Base-by-base conservation (phyloP, 78 protist species). In the Dictyostelium intermedium region DNA sequence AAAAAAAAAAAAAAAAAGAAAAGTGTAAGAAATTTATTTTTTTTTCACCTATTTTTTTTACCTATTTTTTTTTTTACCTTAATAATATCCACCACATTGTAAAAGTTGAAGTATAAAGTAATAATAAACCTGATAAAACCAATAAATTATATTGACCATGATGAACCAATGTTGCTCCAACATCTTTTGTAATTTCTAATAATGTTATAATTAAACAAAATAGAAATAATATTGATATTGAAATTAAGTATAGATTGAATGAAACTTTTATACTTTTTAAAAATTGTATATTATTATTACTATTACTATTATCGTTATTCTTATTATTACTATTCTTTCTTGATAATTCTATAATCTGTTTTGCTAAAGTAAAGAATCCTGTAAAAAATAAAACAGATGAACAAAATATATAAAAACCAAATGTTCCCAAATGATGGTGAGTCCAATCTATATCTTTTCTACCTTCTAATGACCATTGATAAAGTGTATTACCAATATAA, bases 401-500 rank as follows among this genome's bases (percentile, higher is more conserved):
- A 13, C 37, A 27, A 53, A 87, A 53, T 25, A 87, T 61, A 56
- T 87, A 76, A 34, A 87, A 77, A 27, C 92, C 92, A n/a, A 87
- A 78, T 61, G 69, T 50, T n/a, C 85, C 85, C 14, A 87, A 41
- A 78, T 87, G 92, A 78, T 87, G 92, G 27, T 87, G 92, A 41
- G 69, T 76, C 92, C 92, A 87, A 87, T 87, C 92, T 25, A 87
- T 73, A 87, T 87, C 92, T 61, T 78, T 63, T 30, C 66, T 87
- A 2, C 92, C 92, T 61, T 87, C 92, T 61, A 87, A 78, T 25
- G 85, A 78, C 92, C 92, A 87, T 30, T 50, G 41, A 63, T 87
- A 87, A 20, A 87, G 32, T 63, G 50, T 78, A 56, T 87, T 87
- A 5, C 84, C 84, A 78, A 87, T 56, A 61, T 34, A 78, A 20